Evolutionary conservation across 176 grass and related monocot species (phyloP).

Genomic region (Luzula sylvatica): DNA sequence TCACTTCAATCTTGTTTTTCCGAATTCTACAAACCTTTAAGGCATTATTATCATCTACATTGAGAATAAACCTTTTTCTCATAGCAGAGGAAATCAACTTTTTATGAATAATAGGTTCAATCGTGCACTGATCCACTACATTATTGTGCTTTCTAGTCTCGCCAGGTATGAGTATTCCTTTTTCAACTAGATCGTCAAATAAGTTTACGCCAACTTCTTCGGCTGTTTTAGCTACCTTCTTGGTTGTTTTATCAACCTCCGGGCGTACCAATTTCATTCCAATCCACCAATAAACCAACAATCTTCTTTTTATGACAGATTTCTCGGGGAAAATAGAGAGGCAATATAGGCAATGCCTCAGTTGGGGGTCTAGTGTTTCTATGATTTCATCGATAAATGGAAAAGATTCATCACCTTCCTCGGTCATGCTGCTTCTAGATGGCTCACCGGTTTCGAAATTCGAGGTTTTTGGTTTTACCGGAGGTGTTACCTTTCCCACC

Average conservation of each 20-base stretch:
- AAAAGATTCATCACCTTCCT: background rate
- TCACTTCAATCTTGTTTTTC: background rate
- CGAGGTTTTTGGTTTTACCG: background rate
- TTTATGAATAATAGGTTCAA: constrained; percentile 26
- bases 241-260: background rate
- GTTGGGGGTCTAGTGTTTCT: constrained; percentile 39
- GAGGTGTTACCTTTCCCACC: background rate
- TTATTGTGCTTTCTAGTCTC: background rate
- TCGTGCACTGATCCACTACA: constrained; percentile 24
- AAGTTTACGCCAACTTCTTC: constrained; percentile 20
- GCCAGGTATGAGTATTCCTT: constrained; percentile 27
- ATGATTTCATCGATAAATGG: constrained; percentile 14
- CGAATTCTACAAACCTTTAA: background rate
- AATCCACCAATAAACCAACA: constrained; percentile 67
- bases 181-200: constrained; percentile 30
- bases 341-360: constrained; percentile 47
- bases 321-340: constrained; percentile 57
- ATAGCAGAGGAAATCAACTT: background rate
- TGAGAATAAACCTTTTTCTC: background rate
- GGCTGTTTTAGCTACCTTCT: background rate
- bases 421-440: background rate
- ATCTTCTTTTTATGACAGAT: constrained; percentile 41
- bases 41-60: too few species aligned
- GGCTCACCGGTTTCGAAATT: background rate
- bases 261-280: constrained; percentile 32